phyloP scores from a whole-genome alignment of 2,329 filamentous ascomycete species.

The Karstenula rhodostoma region DNA sequence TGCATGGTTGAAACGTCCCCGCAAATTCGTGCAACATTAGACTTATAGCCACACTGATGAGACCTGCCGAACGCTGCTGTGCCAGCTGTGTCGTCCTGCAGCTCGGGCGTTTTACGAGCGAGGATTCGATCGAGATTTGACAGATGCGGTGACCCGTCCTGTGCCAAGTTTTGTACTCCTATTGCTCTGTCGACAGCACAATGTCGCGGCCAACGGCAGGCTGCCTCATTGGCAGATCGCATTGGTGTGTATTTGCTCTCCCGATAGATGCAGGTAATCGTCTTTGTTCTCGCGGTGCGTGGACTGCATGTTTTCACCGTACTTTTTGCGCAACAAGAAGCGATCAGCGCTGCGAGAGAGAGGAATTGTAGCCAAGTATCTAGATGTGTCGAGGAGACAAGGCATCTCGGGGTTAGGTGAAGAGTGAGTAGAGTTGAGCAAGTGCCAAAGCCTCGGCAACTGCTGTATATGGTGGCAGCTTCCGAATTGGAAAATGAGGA shows the following conservation, averaged over 20 bases:
- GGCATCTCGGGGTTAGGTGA: not conserved
- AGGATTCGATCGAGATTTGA: conserved; percentile 6
- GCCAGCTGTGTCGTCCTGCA: conserved; percentile 17
- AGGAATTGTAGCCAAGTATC: not conserved
- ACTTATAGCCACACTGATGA: conserved; percentile 4
- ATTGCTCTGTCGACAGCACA: conserved; percentile 6
- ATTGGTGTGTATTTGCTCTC: conserved; percentile 11
- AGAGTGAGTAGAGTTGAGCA: not conserved
- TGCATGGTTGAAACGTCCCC: conserved; percentile 27
- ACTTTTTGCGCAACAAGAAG: conserved; percentile 14
- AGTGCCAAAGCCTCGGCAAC: not conserved
- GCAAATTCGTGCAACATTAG: conserved; percentile 23
- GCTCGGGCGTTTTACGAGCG: conserved; percentile 10
- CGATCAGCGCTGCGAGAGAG: conserved; percentile 18
- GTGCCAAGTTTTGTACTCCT: conserved; percentile 9
- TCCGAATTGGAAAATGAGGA: not conserved
- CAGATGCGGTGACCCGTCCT: conserved; percentile 7
- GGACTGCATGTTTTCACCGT: conserved; percentile 17
- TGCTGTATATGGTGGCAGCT: not conserved
- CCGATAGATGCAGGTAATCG: conserved; percentile 12
- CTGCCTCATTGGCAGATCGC: conserved; percentile 14
- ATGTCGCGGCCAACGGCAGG: conserved; percentile 9
- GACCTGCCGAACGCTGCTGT: conserved; percentile 18
- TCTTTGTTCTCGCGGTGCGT: conserved; percentile 6
- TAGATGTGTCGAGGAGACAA: not conserved